Conservation (phyloP, 495 filamentous ascomycete genomes). For the Talaromyces proteolyticus region DNA sequence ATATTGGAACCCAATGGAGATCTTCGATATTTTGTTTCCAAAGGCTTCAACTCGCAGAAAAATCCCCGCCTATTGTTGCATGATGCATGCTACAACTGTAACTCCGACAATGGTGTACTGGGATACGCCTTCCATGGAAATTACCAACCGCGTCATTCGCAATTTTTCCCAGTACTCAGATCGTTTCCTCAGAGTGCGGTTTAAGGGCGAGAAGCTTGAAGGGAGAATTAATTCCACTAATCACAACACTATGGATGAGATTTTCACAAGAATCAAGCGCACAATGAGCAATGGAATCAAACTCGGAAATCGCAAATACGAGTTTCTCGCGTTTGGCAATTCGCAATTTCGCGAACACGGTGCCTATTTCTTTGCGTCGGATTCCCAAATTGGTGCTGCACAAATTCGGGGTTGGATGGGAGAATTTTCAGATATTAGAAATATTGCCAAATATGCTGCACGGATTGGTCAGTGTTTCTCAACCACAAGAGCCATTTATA, state of each 20-base stretch:
- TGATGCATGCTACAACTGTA: constrained; percentile 66
- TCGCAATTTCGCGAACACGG: constrained; percentile 92
- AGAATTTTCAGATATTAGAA: constrained; percentile 66
- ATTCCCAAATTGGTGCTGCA: constrained; percentile 52
- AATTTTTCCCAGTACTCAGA: constrained; percentile 62
- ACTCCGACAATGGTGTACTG: constrained; percentile 82
- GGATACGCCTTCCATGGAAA: constrained; percentile 71
- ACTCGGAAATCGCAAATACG: constrained; percentile 74
- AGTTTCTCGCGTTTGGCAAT: constrained; percentile 93
- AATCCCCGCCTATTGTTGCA: constrained; percentile 66
- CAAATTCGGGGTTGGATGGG: constrained; percentile 92
- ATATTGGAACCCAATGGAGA: constrained; percentile 65
- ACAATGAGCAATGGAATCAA: constrained; percentile 72
- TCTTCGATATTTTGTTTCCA: constrained; percentile 53
- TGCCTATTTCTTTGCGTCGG: constrained; percentile 79
- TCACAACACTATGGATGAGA: constrained; percentile 54
- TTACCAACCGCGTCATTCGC: constrained; percentile 81
- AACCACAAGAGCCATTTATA: constrained; percentile 68
- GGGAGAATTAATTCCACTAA: constrained; percentile 53
- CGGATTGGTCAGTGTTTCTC: constrained; percentile 94
- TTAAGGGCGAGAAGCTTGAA: constrained; percentile 71
- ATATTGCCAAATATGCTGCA: constrained; percentile 80
- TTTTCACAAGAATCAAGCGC: constrained; percentile 69
- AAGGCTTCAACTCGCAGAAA: constrained; percentile 40
- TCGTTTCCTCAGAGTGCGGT: constrained; percentile 85